Conservation (phyloP, 495 filamentous ascomycete genomes). For the Hypoxylon lenormandii region DNA sequence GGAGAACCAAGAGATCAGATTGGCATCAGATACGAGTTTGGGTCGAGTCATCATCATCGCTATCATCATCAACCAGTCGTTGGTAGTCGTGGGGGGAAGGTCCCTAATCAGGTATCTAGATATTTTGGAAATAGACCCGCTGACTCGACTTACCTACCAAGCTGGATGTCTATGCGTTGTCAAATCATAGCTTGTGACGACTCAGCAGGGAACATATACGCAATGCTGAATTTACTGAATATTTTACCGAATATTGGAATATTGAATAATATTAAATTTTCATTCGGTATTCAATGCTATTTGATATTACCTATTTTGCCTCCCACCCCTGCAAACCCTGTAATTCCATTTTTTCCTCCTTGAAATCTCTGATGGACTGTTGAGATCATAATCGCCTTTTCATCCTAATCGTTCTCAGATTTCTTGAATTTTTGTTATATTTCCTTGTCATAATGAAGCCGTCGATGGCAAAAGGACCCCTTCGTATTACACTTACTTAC, state of each 20-base stretch:
- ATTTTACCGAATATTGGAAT: constrained; percentile 11
- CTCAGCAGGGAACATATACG: constrained; percentile 29
- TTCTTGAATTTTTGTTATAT: no score
- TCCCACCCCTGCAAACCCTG: neutral
- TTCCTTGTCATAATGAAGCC: no score
- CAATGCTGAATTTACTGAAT: constrained; percentile 11
- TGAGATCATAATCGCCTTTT: no score
- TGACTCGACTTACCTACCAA: constrained; percentile 42
- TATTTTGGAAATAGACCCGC: constrained; percentile 27
- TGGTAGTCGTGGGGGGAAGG: constrained; percentile 3
- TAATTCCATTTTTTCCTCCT: no score
- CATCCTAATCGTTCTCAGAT: no score
- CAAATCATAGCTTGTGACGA: constrained; percentile 43
- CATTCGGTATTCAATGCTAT: neutral
- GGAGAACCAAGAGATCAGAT: constrained; percentile 12
- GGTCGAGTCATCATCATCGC: constrained; percentile 30
- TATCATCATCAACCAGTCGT: constrained; percentile 10
- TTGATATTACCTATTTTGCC: constrained; percentile 12
- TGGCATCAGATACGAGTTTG: constrained; percentile 40
- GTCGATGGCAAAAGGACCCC: no score
- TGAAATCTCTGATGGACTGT: no score
- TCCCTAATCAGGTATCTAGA: constrained; percentile 25
- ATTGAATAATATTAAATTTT: neutral
- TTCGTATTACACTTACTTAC: no score
- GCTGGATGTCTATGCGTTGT: constrained; percentile 38